Base-by-base conservation (phyloP, 257 asterid genomes). In the Eucommia ulmoides region DNA sequence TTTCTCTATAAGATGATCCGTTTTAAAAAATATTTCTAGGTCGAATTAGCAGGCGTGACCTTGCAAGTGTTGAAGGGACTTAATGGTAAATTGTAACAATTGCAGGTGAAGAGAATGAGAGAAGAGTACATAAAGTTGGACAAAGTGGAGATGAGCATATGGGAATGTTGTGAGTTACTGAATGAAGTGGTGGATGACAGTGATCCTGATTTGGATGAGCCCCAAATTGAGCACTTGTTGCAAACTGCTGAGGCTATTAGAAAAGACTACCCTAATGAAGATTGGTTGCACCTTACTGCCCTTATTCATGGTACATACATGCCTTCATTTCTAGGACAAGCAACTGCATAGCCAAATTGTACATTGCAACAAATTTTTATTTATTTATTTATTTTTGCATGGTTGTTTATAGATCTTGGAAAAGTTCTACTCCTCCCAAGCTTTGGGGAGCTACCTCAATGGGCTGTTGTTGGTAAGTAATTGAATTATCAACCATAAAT, bases 221-320 rank as follows among this genome's bases (percentile, higher is more conserved):
- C 81, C 20, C 81, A 62, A 29, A 70, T 74, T 53, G 58, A 74
- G 52, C 81, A 74, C 23, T 56, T 74, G 65, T 54, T 70, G 56
- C 81, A 74, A 33, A 52, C 70, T 41, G 81, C 75, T 26, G 81
- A 74, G 50, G 78, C 81, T 23, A 70, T 70, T 48, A 70, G 78
- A 49, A 64, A 61, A 20, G 77, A 70, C 49, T 66, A 64, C 24
- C 77, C 81, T 17, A 35, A 70, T 56, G 67, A 74, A 35, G 77
- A 74, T 57, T 74, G 81, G 81, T 48, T 74, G 53, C 81, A 74
- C 50, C 57, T 74, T 41, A 70, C 74, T 35, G 81, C 50, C 1
- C 70, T 74, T 15, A 56, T 74, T 49, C 77, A 74, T 53, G 81
- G 81, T 69, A 50, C 18, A 16, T 49, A 5, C 6, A 12, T 19